A percentile compares a stretch with the other conserved stretches of the same genome.
These are phyloP conservation scores for Pseudognaphalium luteoalbum DNA, from an alignment of 129 eudicot species.

Conservation along the genomic window DNA sequence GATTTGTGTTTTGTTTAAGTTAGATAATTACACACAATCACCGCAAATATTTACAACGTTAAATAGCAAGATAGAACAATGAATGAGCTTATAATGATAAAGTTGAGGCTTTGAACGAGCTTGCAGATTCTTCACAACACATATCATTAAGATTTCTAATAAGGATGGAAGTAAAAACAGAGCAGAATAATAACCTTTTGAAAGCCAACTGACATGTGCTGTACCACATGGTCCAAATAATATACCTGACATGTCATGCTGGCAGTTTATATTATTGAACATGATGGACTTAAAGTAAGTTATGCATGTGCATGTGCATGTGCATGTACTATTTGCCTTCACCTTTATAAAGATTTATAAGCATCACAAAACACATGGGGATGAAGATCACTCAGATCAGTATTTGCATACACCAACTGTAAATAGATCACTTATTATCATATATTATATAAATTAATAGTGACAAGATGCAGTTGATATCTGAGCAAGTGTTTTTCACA, in stretches of 20 bases:
- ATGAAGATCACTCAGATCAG: constrained; percentile 21
- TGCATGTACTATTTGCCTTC: constrained; percentile 24
- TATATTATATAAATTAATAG: background rate
- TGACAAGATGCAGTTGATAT: constrained; percentile 24
- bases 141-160: background rate
- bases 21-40: too few species aligned
- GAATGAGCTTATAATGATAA: background rate
- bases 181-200: constrained; percentile 14
- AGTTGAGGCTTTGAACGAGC: constrained; percentile 5
- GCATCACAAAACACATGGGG: constrained; percentile 34
- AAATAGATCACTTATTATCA: constrained; percentile 17
- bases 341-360: constrained; percentile 14
- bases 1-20: too few species aligned
- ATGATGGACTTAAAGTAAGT: constrained; percentile 21
- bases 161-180: constrained; percentile 15
- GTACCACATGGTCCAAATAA: constrained; percentile 36
- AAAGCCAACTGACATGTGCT: constrained; percentile 31
- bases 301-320: constrained; percentile 15
- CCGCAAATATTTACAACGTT: too few species aligned
- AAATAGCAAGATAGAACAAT: background rate
- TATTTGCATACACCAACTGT: constrained; percentile 24
- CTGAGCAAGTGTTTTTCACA: background rate
- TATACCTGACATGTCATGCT: constrained; percentile 32
- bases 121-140: constrained; percentile 15
- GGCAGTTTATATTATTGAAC: constrained; percentile 29